Evolutionary conservation across 805 yeast genomes (phyloP).

Genomic region (Schwanniomyces pseudopolymorphus): DNA sequence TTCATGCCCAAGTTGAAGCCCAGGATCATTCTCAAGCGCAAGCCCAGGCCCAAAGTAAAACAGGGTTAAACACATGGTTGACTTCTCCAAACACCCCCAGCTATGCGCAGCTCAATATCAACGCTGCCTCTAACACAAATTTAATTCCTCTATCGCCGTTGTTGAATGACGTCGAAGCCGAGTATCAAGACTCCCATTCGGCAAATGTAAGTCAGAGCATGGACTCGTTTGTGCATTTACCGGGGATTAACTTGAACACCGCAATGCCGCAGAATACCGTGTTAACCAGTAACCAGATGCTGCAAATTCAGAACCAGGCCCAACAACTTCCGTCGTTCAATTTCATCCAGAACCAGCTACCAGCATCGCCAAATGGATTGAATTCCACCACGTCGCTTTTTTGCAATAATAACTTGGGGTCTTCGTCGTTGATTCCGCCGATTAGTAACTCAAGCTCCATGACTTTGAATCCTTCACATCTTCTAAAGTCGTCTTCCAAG

Average conservation of each 20-base stretch:
- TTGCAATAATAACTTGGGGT: conserved; percentile 4
- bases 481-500: conserved; percentile 15
- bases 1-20: neutral
- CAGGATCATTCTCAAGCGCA: neutral
- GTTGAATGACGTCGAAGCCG: conserved; percentile 24
- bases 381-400: conserved; percentile 7
- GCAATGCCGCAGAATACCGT: neutral
- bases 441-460: conserved; percentile 11
- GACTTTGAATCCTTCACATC: conserved; percentile 28
- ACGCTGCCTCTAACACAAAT: conserved; percentile 12
- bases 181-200: conserved; percentile 9
- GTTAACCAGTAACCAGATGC: conserved; percentile 12
- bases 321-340: conserved; percentile 38
- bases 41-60: conserved; percentile 6
- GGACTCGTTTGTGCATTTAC: conserved; percentile 14
- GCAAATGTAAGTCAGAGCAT: conserved; percentile 2
- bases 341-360: conserved; percentile 33
- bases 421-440: conserved; percentile 13
- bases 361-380: conserved; percentile 21
- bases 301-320: conserved; percentile 25
- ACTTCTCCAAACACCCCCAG: conserved; percentile 2
- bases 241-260: conserved; percentile 10
- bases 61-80: conserved; percentile 11
- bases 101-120: conserved; percentile 1
- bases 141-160: conserved; percentile 31